Evolutionary conservation across 139 green algal species (phyloP).

Genomic region (Chlorella sp.): DNA sequence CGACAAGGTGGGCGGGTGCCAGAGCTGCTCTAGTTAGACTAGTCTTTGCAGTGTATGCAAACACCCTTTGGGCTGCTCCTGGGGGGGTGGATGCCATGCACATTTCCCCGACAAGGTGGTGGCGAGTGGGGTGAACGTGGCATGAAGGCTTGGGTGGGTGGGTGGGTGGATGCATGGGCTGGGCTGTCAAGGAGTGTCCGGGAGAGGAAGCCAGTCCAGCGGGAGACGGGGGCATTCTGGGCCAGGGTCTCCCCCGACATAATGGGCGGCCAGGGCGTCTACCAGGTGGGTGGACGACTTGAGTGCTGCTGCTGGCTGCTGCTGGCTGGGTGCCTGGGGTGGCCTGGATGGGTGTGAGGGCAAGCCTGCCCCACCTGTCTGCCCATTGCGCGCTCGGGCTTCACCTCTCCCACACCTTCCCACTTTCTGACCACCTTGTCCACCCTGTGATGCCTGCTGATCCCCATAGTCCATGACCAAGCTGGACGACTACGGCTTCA

Average conservation of each 20-base stretch:
- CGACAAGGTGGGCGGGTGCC: conserved; percentile 63
- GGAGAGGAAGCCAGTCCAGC: conserved; percentile 69
- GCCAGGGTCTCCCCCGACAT: conserved; percentile 92
- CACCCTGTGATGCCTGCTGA: background rate
- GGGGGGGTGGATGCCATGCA: too few relatives aligned
- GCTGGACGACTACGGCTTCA: conserved; percentile 98
- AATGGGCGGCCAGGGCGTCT: conserved; percentile 35
- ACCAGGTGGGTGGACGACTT: background rate
- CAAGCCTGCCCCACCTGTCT: too few relatives aligned
- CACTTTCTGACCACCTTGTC: background rate
- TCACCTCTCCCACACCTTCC: background rate
- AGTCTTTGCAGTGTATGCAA: too few relatives aligned
- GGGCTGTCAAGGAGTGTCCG: too few relatives aligned
- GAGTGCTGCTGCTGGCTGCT: background rate
- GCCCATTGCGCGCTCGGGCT: background rate
- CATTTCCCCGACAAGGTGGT: too few relatives aligned
- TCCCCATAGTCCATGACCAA: conserved; percentile 78
- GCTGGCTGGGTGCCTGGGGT: too few relatives aligned
- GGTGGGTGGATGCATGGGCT: too few relatives aligned
- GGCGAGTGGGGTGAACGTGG: too few relatives aligned
- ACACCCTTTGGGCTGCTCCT: too few relatives aligned
- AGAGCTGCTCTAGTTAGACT: too few relatives aligned
- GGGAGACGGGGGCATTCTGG: conserved; percentile 92
- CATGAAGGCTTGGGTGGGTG: too few relatives aligned
- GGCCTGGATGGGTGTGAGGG: too few relatives aligned